A percentile compares a stretch with the other conserved stretches of the same genome.
Evolutionary conservation across 2,329 filamentous ascomycete species (phyloP).

Genomic region (Colletotrichum salicis): DNA sequence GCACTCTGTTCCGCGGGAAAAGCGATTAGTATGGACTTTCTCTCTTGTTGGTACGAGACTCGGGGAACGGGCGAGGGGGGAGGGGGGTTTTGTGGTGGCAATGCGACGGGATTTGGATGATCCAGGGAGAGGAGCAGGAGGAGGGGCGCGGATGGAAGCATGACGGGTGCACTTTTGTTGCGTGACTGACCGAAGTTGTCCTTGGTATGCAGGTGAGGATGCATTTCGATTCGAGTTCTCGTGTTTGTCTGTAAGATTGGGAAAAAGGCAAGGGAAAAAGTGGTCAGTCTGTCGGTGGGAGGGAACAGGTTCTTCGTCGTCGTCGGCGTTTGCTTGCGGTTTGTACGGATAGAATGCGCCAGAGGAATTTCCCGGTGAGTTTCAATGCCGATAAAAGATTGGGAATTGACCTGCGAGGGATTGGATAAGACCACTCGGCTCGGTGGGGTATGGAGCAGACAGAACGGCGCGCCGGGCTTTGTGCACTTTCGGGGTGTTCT

Average conservation of each 20-base stretch:
- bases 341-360: not conserved
- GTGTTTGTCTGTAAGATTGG: not conserved
- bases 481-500: not conserved
- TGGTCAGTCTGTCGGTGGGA: not conserved
- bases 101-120: not conserved
- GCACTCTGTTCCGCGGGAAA: conserved; percentile 72
- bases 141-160: not conserved
- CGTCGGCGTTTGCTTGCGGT: not conserved
- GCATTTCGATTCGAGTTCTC: conserved; percentile 68
- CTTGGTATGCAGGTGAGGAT: conserved; percentile 96
- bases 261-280: not conserved
- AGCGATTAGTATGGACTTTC: not conserved
- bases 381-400: conserved; percentile 18
- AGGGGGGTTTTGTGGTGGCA: not conserved
- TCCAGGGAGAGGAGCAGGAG: conserved; percentile 3
- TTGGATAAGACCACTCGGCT: conserved; percentile 24
- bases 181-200: conserved; percentile 79
- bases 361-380: conserved; percentile 6
- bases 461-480: conserved; percentile 17
- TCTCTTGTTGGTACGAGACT: not conserved
- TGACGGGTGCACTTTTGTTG: not conserved
- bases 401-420: conserved; percentile 17
- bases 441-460: not conserved
- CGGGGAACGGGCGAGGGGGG: not conserved
- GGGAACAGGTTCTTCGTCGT: not conserved